Base-by-base conservation (phyloP, 495 filamentous ascomycete species). In the Neurospora sp. region DNA sequence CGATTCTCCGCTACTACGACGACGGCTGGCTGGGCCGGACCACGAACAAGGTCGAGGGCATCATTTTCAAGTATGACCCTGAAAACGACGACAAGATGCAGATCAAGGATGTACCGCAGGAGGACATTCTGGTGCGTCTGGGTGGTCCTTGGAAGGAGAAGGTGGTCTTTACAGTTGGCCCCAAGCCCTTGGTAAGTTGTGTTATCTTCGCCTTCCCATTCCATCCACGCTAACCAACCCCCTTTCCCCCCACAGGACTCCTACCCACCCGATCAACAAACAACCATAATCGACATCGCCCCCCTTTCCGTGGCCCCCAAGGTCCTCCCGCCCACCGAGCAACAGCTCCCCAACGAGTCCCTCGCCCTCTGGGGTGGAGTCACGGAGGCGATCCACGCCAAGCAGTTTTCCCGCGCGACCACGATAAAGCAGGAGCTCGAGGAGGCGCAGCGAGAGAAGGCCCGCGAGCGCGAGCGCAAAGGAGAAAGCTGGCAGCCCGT, bases 11-110 rank as follows among this genome's bases (percentile, higher is more conserved):
- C 73, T 99, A 99, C 80, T 80, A 94, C 69, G 95, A 98, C 75
- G 96, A 99, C 70, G 93, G 93, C 40, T 99, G 96, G 95, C 87
- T 98, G 10, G 93, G 94, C 59, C 92, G 92, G 71, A 88, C 94
- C 41, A 94, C 96, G 73, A 95, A 98, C 80, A 92, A 90, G 79
- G 89, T 99, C 9, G 91, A 97, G 70, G 96, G 96, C 20, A 90
- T 98, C 37, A 86, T 98, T 70, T 99, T 96, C 83, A 90, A 88
- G 53, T 97, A 96, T 75, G 90, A 95, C 73, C 92, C 93, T 0
- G 87, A 88, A 20, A 93, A 92, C 27, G 94, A 98, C 76, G 89
- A 88, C 74, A 91, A 89, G 77, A 88, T 83, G 27, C 89, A 85
- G 77, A 90, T 97, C 75, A 93, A 90, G 83, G 94, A 98, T 71